A percentile compares a stretch with the other conserved stretches of the same genome.
Evolutionary conservation across 768 basidiomycete genomes (phyloP).

Genomic region (Pleurotus pulmonarius): DNA sequence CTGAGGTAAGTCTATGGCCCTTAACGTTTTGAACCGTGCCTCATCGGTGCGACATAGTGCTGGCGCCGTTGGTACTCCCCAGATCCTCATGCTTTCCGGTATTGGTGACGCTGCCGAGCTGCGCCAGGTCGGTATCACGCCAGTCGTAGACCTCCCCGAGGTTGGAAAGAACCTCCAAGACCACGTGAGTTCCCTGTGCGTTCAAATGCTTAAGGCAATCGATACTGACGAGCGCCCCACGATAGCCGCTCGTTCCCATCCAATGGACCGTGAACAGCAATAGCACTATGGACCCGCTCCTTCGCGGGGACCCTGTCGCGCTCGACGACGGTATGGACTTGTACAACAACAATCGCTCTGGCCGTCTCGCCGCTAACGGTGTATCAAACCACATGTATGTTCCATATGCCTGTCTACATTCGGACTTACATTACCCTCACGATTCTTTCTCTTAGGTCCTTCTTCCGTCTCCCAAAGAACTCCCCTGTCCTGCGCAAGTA

Average conservation of each 20-base stretch:
- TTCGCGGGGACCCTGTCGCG: constrained; percentile 10
- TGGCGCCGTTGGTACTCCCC: constrained; percentile 47
- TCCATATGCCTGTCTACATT: constrained; percentile 6
- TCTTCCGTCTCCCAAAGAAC: constrained; percentile 20
- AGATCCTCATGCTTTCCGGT: constrained; percentile 49
- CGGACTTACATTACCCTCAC: no score
- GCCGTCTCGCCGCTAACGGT: constrained; percentile 11
- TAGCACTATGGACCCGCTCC: constrained; percentile 11
- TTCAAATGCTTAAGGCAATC: neutral
- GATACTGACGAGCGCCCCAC: constrained; percentile 9
- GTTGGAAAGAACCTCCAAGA: constrained; percentile 4
- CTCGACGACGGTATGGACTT: constrained; percentile 10
- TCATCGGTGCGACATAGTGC: constrained; percentile 13
- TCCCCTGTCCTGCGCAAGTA: constrained; percentile 23
- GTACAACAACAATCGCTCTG: constrained; percentile 15
- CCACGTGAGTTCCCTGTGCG: neutral
- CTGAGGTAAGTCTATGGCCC: constrained; percentile 5
- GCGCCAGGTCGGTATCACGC: constrained; percentile 33
- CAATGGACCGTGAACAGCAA: constrained; percentile 8
- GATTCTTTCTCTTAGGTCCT: no score
- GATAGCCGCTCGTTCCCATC: neutral
- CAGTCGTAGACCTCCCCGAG: constrained; percentile 41
- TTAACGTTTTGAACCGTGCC: no score
- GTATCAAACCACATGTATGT: constrained; percentile 11
- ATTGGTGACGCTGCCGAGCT: constrained; percentile 49